Conservation (phyloP, 1,139 yeast genomes). For the Yarrowia galli region DNA sequence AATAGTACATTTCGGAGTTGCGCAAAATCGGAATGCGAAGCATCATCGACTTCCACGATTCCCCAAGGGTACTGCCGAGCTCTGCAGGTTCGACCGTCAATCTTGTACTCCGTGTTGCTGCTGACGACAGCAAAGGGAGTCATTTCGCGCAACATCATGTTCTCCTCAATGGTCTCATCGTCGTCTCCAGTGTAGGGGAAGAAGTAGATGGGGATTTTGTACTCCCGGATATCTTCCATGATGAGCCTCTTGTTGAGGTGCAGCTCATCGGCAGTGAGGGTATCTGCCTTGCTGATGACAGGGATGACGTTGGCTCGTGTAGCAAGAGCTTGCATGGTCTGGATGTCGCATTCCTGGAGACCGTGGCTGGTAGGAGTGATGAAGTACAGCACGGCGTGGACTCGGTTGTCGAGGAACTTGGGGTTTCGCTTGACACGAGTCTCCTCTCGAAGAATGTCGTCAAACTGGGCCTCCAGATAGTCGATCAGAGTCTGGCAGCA, state of each 20-base stretch:
- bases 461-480: constrained; percentile 87
- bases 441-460: constrained; percentile 89
- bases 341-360: constrained; percentile 73
- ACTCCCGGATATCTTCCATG: constrained; percentile 75
- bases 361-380: constrained; percentile 81
- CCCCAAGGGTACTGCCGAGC: constrained; percentile 98
- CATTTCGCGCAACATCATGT: constrained; percentile 72
- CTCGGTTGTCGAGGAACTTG: constrained; percentile 73
- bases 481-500: constrained; percentile 75
- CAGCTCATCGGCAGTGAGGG: constrained; percentile 79
- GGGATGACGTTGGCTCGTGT: constrained; percentile 88
- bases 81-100: constrained; percentile 55
- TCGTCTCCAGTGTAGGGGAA: constrained; percentile 69
- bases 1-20: constrained; percentile 80
- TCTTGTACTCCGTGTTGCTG: constrained; percentile 49
- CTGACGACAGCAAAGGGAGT: constrained; percentile 92
- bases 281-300: constrained; percentile 84
- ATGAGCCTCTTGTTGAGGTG: constrained; percentile 67
- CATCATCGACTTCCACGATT: constrained; percentile 69
- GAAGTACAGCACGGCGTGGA: constrained; percentile 75
- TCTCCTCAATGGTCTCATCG: constrained; percentile 79
- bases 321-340: constrained; percentile 77
- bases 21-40: constrained; percentile 83
- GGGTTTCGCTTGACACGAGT: constrained; percentile 88
- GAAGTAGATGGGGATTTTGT: constrained; percentile 82